These are phyloP conservation scores for Solanum paucissectum DNA, from an alignment of 257 asterid genomes.

Conservation along the genomic window DNA sequence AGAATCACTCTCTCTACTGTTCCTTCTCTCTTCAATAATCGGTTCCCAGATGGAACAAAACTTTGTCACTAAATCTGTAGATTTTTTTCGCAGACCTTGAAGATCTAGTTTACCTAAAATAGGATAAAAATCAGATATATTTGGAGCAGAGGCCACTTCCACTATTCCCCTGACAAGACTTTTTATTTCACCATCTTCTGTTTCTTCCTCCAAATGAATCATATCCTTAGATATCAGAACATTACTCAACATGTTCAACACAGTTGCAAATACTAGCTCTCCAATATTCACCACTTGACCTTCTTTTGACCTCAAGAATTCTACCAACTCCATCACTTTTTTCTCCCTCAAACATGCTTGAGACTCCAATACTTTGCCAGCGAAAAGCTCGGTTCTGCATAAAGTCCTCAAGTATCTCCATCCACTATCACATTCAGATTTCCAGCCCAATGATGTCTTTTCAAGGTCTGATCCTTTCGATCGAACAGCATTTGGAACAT, in stretches of 20 bases:
- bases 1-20: not conserved
- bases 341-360: slow-evolving; percentile 10
- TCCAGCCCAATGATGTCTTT: slow-evolving; percentile 18
- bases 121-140: slow-evolving; percentile 31
- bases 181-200: slow-evolving; percentile 2
- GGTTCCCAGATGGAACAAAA: slow-evolving; percentile 21
- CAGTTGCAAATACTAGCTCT: slow-evolving; percentile 17
- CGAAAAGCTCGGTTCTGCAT: slow-evolving; percentile 26
- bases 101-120: slow-evolving; percentile 17
- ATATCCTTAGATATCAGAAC: slow-evolving; percentile 19
- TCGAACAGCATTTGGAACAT: slow-evolving; percentile 13
- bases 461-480: slow-evolving; percentile 4
- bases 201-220: slow-evolving; percentile 7
- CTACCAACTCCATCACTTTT: slow-evolving; percentile 24
- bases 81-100: slow-evolving; percentile 27
- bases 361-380: slow-evolving; percentile 16
- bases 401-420: slow-evolving; percentile 18
- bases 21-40: slow-evolving; percentile 19
- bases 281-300: slow-evolving; percentile 12
- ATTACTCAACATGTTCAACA: slow-evolving; percentile 26
- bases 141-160: slow-evolving; percentile 7
- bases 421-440: slow-evolving; percentile 1
- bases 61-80: not conserved
- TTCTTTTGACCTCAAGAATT: slow-evolving; percentile 14
- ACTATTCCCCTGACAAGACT: slow-evolving; percentile 3